Base-by-base conservation (phyloP, 2,329 filamentous ascomycete species). In the Colletotrichum sp. region DNA sequence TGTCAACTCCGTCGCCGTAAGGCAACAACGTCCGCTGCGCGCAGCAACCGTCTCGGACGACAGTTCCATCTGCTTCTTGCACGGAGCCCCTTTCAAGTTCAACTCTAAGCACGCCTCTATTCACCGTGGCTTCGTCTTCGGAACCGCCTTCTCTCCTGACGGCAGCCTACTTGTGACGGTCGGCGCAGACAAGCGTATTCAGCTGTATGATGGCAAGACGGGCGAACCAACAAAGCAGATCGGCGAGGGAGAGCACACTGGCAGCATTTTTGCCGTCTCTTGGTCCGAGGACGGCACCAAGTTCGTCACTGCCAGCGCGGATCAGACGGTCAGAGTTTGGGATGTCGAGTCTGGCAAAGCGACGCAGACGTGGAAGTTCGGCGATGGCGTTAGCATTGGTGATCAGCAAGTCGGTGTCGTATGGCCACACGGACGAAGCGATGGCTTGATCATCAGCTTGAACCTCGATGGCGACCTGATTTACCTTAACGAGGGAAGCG, bases 21-120 rank as follows among this genome's bases (percentile, higher is more conserved):
- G 96, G 80, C 93, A 96, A 82, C 95, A 97, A 85, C 90, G 97
- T 30, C 97, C 97, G n/a, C 89, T 98, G 75, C 91, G 96, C 76
- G 97, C 97, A 8, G 96, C 95, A 14, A 98, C 97, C 2, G 97
- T 94, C 16, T 95, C 94, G 69, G 96, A 98, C 82, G 97, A 98
- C 84, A 94, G 92, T 81, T 94, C 92, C 82, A 88, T 98, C 84
- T 96, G 96, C 80, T 98, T 98, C 85, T 94, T 97, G 82, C 95
- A 98, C 81, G 96, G 97, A 7, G 94, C 94, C 1, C 97, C 97
- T 1, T 99, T 98, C 89, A 98, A 98, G 84, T 98, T 98, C 88
- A 95, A 96, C 82, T 93, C 90, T n/a, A 96, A 96, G 84, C 89
- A 93, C 63, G 89, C 93, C 76, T 93, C 91, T 21, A 90, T 95